Conservation (phyloP, 2,329 filamentous ascomycete genomes). For the Monosporascus cannonballus region DNA sequence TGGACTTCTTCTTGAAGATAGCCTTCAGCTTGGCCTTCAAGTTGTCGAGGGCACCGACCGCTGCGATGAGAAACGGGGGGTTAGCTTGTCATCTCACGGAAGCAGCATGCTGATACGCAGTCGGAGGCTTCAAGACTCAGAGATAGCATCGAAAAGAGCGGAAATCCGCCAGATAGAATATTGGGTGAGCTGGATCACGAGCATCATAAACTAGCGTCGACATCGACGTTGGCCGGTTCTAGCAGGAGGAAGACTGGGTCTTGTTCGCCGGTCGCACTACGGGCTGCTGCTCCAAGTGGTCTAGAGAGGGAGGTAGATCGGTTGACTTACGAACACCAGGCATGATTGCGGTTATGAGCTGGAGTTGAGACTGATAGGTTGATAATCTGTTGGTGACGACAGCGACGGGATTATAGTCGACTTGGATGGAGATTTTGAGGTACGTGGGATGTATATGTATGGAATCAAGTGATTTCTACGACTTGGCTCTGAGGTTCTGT, state of each 20-base stretch:
- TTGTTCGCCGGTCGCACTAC: background rate
- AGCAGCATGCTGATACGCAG: background rate
- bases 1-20: slow-evolving; percentile 43
- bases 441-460: background rate
- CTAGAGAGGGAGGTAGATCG: slow-evolving; percentile 4
- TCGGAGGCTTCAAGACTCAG: background rate
- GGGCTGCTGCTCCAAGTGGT: too few relatives aligned
- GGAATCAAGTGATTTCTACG: background rate
- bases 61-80: slow-evolving; percentile 23
- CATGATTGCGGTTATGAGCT: slow-evolving; percentile 34
- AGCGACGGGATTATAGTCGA: background rate
- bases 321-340: slow-evolving; percentile 45
- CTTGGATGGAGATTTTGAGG: background rate
- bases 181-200: too few relatives aligned
- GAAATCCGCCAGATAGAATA: background rate
- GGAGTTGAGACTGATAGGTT: background rate
- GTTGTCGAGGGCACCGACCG: slow-evolving; percentile 46
- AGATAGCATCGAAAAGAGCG: background rate
- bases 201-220: background rate
- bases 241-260: background rate
- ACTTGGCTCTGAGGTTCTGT: background rate
- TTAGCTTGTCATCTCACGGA: slow-evolving; percentile 11
- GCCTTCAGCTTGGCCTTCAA: slow-evolving; percentile 50
- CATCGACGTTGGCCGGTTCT: background rate
- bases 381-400: background rate